Evolutionary conservation across 192 early-diverging fungal genomes (phyloP).

Genomic region (Coemansia nantahalensis): DNA sequence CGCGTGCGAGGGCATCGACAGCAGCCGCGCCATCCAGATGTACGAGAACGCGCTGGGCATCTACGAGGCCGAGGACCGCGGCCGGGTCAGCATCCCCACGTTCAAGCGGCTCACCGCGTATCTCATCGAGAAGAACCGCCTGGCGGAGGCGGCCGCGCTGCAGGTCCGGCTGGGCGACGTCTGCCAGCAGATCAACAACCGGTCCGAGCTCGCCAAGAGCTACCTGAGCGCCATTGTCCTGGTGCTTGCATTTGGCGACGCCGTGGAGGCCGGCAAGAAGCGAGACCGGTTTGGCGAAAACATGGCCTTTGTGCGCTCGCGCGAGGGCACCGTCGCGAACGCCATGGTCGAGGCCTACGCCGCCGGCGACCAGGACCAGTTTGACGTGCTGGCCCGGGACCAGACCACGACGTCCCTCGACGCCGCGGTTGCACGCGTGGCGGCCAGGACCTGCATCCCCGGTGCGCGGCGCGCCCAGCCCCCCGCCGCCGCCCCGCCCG

Average conservation of each 20-base stretch:
- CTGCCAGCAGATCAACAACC: slow-evolving; percentile 41
- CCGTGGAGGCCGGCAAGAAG: slow-evolving; percentile 39
- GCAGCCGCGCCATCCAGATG: slow-evolving; percentile 27
- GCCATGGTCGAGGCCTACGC: slow-evolving; percentile 39
- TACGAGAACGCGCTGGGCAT: slow-evolving; percentile 37
- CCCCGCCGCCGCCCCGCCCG: background rate
- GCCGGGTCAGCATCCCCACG: slow-evolving; percentile 34
- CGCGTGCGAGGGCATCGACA: slow-evolving; percentile 33
- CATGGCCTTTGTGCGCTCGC: slow-evolving; percentile 23
- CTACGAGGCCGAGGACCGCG: slow-evolving; percentile 47
- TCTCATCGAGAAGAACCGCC: slow-evolving; percentile 25
- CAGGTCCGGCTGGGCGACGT: slow-evolving; percentile 30
- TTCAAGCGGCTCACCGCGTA: slow-evolving; percentile 29
- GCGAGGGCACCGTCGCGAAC: slow-evolving; percentile 34
- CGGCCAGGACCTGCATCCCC: slow-evolving; percentile 24
- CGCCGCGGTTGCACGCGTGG: slow-evolving; percentile 31
- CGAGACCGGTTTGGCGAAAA: slow-evolving; percentile 37
- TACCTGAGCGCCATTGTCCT: slow-evolving; percentile 31
- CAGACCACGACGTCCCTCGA: slow-evolving; percentile 31
- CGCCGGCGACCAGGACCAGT: slow-evolving; percentile 40
- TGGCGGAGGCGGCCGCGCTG: slow-evolving; percentile 28
- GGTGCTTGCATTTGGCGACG: slow-evolving; percentile 42
- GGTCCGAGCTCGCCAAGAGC: slow-evolving; percentile 31
- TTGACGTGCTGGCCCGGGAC: slow-evolving; percentile 11
- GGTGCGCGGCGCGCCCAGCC: slow-evolving; percentile 14